These are phyloP conservation scores for Senecio squalidus DNA, from an alignment of 140 eudicot genomes.

Conservation along the genomic window DNA sequence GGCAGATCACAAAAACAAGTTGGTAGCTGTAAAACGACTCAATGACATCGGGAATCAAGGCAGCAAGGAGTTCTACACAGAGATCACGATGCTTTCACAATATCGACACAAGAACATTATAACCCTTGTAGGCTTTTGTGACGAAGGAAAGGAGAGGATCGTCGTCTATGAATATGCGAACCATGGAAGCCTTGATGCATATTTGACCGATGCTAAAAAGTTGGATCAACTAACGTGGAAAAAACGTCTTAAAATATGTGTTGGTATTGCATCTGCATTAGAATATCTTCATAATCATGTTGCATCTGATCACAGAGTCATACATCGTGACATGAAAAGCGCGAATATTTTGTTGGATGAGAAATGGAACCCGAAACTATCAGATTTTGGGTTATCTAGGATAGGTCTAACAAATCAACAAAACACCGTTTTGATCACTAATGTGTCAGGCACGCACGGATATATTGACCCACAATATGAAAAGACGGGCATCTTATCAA, in stretches of 20 bases:
- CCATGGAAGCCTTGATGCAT: constrained; percentile 10
- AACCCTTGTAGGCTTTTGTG: constrained; percentile 12
- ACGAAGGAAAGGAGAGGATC: constrained; percentile 14
- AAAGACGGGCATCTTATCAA: too few relatives aligned
- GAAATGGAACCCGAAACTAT: neutral
- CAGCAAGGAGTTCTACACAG: constrained; percentile 10
- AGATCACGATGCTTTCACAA: constrained; percentile 3
- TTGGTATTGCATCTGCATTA: neutral
- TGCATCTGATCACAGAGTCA: neutral
- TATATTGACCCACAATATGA: neutral
- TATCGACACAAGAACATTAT: constrained; percentile 5
- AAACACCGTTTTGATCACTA: too few relatives aligned
- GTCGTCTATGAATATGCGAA: constrained; percentile 6
- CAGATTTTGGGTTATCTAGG: too few relatives aligned
- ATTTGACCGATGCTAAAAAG: neutral
- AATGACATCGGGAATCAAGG: constrained; percentile 6
- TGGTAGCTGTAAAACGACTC: constrained; percentile 13
- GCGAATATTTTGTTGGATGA: neutral
- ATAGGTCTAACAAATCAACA: too few relatives aligned
- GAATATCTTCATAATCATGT: constrained; percentile 1
- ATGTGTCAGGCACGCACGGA: neutral
- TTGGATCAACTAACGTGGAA: constrained; percentile 2
- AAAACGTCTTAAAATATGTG: constrained; percentile 3
- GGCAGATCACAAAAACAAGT: neutral
- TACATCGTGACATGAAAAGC: neutral